Percentiles rank a stretch among this genome's conserved stretches.
Conservation (phyloP, 2,329 filamentous ascomycete genomes). For the Diaporthe vexans region DNA sequence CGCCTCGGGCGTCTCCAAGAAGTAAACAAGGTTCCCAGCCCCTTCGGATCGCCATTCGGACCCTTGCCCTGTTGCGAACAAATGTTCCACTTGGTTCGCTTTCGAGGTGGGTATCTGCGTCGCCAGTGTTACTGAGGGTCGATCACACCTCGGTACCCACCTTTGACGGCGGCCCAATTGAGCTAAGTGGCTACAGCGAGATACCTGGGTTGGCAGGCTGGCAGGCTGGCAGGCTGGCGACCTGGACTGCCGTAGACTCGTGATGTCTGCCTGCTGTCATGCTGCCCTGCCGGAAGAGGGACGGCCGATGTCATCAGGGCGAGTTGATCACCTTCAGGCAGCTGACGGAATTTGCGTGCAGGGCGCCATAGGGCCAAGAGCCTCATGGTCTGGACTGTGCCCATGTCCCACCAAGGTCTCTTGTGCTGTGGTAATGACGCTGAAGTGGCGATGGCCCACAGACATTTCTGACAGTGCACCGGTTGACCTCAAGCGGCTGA, state of each 20-base stretch:
- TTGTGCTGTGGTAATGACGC: slow-evolving; percentile 6
- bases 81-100: slow-evolving; percentile 14
- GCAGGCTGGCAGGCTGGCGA: too few relatives aligned
- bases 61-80: slow-evolving; percentile 2
- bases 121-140: slow-evolving; percentile 16
- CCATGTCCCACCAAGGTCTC: neutral
- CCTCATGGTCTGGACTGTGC: neutral
- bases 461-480: neutral
- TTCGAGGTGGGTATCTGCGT: slow-evolving; percentile 18
- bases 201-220: too few relatives aligned
- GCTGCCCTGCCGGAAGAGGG: too few relatives aligned
- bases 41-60: slow-evolving; percentile 5
- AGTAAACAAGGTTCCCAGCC: slow-evolving; percentile 17
- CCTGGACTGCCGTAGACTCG: neutral
- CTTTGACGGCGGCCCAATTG: slow-evolving; percentile 18
- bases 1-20: neutral
- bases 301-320: neutral
- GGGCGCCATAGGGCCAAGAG: neutral
- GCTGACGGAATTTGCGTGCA: neutral
- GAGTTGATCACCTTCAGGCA: neutral
- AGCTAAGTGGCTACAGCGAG: neutral
- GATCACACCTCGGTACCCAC: slow-evolving; percentile 17
- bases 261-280: neutral
- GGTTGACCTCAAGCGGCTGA: slow-evolving; percentile 10
- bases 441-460: slow-evolving; percentile 12